These are phyloP conservation scores for Quercus berberidifolia DNA, from an alignment of 306 rosid species.

Conservation along the genomic window DNA sequence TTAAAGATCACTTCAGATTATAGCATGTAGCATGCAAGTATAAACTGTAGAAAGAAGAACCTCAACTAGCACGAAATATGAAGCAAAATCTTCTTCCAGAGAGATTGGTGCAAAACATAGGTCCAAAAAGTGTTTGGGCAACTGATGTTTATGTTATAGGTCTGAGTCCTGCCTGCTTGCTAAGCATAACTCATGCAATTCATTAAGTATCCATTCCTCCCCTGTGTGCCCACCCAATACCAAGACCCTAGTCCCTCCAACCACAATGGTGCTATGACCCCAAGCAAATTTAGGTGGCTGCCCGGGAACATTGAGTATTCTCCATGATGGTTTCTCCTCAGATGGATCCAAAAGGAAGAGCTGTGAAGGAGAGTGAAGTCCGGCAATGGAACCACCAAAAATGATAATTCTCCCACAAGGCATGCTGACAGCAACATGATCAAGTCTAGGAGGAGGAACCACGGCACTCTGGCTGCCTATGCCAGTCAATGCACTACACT, in stretches of 20 bases:
- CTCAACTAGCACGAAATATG: neutral
- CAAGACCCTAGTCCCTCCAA: constrained; percentile 92
- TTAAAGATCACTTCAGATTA: neutral
- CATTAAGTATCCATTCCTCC: constrained; percentile 97
- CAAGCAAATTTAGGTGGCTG: constrained; percentile 95
- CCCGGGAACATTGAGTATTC: constrained; percentile 91
- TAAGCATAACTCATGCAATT: constrained; percentile 88
- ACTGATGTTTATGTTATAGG: constrained; percentile 22
- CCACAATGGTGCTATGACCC: constrained; percentile 98
- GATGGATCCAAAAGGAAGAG: constrained; percentile 92
- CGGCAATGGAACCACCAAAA: constrained; percentile 90
- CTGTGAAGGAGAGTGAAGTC: constrained; percentile 97
- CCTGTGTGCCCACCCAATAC: constrained; percentile 96
- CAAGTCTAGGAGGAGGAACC: constrained; percentile 93
- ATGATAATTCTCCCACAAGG: constrained; percentile 97
- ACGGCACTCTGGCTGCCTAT: constrained; percentile 73
- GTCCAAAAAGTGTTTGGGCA: neutral
- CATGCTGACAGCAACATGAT: constrained; percentile 97
- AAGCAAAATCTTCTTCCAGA: constrained; percentile 26
- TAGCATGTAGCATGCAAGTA: neutral
- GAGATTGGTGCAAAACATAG: neutral
- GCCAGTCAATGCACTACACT: constrained; percentile 64
- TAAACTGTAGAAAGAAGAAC: neutral
- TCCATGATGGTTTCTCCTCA: constrained; percentile 97
- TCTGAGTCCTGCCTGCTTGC: constrained; percentile 84